These are phyloP conservation scores for Corylus avellana DNA, from an alignment of 306 rosid species.

Conservation along the genomic window DNA sequence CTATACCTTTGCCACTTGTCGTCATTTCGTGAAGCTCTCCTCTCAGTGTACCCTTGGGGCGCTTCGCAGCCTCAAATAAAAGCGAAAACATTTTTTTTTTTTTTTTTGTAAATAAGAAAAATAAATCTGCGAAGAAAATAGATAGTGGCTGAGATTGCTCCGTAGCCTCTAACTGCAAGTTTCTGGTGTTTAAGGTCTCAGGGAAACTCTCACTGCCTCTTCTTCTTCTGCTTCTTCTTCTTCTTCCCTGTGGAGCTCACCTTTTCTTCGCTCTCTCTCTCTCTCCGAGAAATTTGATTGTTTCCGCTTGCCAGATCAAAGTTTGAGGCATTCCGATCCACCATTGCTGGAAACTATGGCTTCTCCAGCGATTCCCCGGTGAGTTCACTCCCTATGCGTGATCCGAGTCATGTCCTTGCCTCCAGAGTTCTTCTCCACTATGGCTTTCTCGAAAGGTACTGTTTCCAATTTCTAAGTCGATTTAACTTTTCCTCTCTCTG, in stretches of 20 bases:
- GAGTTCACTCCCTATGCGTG: slow-evolving; percentile 33
- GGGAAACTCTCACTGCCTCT: slow-evolving; percentile 10
- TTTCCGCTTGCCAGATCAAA: slow-evolving; percentile 28
- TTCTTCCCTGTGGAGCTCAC: not conserved
- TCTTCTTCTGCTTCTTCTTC: slow-evolving; percentile 4
- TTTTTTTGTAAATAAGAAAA: not conserved
- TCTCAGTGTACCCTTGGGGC: slow-evolving; percentile 15
- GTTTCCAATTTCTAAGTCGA: not conserved
- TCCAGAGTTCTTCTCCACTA: slow-evolving; percentile 27
- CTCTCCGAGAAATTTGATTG: not conserved
- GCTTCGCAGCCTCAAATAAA: slow-evolving; percentile 52
- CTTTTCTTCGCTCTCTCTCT: not conserved
- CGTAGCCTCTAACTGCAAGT: slow-evolving; percentile 26
- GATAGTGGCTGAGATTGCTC: slow-evolving; percentile 88
- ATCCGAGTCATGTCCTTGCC: slow-evolving; percentile 21
- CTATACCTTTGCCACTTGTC: slow-evolving; percentile 53
- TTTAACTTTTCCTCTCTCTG: slow-evolving; percentile 12
- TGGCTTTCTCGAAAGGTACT: slow-evolving; percentile 53
- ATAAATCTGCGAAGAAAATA: slow-evolving; percentile 44
- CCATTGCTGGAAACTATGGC: slow-evolving; percentile 45
- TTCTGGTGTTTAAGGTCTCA: slow-evolving; percentile 30
- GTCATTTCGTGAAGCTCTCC: not conserved
- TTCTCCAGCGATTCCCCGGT: slow-evolving; percentile 31
- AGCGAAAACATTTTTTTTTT: not conserved
- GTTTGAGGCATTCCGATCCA: slow-evolving; percentile 11